Conservation (phyloP, 768 basidiomycete genomes). For the Boletus rubroflammeus region DNA sequence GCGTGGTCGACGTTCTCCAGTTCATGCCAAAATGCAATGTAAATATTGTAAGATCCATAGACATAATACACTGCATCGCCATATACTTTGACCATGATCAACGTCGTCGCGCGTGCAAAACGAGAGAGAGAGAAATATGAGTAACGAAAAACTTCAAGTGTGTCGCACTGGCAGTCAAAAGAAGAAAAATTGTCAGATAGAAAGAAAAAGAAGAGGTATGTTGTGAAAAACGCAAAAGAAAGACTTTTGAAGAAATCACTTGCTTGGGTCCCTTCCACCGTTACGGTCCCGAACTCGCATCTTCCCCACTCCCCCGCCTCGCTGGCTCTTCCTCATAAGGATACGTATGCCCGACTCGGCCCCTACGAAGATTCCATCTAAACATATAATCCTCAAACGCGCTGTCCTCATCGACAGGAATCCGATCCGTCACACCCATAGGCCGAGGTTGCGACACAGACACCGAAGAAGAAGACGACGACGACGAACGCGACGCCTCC, state of each 20-base stretch:
- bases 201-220: background rate
- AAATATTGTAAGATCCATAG: conserved; percentile 20
- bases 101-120: conserved; percentile 5
- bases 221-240: background rate
- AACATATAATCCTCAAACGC: conserved; percentile 15
- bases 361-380: conserved; percentile 8
- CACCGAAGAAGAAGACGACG: conserved; percentile 13
- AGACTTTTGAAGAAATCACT: background rate
- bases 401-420: conserved; percentile 21
- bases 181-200: background rate
- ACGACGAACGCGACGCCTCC: conserved; percentile 18
- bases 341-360: background rate
- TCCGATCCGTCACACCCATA: conserved; percentile 13
- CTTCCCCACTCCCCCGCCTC: conserved; percentile 6
- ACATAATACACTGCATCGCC: conserved; percentile 9
- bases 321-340: conserved; percentile 3
- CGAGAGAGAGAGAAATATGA: background rate
- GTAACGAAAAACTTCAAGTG: no score
- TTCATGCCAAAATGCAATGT: conserved; percentile 1
- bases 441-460: conserved; percentile 10
- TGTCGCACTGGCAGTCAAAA: no score
- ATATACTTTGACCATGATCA: conserved; percentile 5
- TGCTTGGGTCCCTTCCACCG: background rate
- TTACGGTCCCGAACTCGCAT: conserved; percentile 6
- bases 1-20: no score